A percentile compares a stretch with the other conserved stretches of the same genome.
phyloP scores from a whole-genome alignment of 345 rosid genomes.

The Balakata baccata region DNA sequence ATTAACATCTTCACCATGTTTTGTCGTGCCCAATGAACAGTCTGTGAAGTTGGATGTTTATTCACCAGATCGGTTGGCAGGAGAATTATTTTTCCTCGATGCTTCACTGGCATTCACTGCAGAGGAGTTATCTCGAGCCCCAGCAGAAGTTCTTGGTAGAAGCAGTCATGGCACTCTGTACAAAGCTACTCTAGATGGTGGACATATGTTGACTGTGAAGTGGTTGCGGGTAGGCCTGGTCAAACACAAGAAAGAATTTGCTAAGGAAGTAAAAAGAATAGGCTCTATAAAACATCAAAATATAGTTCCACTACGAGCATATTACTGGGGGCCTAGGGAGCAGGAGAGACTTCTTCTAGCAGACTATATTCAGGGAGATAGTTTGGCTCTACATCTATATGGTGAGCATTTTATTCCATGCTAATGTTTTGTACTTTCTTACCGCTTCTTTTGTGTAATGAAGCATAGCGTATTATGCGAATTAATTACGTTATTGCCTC shows the following conservation, averaged over 20 bases:
- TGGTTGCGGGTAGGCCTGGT: constrained; percentile 95
- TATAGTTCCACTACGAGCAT: constrained; percentile 78
- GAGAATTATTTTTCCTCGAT: constrained; percentile 81
- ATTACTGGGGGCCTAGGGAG: constrained; percentile 95
- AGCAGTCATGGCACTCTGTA: constrained; percentile 95
- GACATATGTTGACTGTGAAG: constrained; percentile 84
- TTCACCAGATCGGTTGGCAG: constrained; percentile 94
- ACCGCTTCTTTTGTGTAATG: not conserved
- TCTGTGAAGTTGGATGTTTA: constrained; percentile 73
- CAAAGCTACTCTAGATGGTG: constrained; percentile 80
- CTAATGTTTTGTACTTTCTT: not conserved
- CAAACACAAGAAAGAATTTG: constrained; percentile 84
- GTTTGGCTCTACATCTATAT: constrained; percentile 85
- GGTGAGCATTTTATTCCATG: constrained; percentile 46
- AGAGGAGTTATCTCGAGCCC: constrained; percentile 92
- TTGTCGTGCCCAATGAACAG: constrained; percentile 54
- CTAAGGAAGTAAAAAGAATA: constrained; percentile 78
- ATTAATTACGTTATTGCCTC: not conserved
- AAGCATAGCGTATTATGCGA: not conserved
- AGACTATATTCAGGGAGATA: constrained; percentile 80
- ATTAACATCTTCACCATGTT: constrained; percentile 67
- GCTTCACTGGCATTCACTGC: constrained; percentile 70
- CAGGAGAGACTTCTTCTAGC: constrained; percentile 91
- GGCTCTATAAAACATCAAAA: constrained; percentile 70
- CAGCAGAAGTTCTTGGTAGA: constrained; percentile 98